phyloP scores from a whole-genome alignment of 441 rosid species.

The Oxalis stricta region DNA sequence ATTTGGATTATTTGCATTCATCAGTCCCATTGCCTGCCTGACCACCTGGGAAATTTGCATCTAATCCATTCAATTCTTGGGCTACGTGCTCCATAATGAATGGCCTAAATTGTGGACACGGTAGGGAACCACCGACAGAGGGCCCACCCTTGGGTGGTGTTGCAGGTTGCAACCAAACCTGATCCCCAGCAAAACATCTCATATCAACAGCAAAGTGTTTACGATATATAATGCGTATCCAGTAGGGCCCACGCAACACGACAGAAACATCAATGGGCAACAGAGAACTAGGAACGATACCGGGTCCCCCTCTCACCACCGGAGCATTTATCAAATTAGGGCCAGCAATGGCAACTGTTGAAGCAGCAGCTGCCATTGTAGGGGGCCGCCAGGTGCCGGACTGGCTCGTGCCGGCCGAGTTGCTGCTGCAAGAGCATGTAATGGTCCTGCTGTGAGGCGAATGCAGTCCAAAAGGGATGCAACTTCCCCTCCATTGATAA shows the following conservation, averaged over 20 bases:
- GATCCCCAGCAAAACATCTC: constrained; percentile 99
- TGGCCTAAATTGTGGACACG: constrained; percentile 99
- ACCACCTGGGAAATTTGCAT: constrained; percentile 55
- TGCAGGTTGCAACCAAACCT: constrained; percentile 99
- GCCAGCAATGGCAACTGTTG: constrained; percentile 51
- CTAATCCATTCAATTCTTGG: constrained; percentile 89
- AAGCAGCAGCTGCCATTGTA: constrained; percentile 31
- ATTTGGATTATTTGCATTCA: constrained; percentile 28
- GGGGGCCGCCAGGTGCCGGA: constrained; percentile 56
- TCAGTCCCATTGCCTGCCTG: constrained; percentile 54
- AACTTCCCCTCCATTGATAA: constrained; percentile 90
- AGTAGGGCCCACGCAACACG: constrained; percentile 94
- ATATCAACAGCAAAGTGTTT: constrained; percentile 95
- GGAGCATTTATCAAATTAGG: constrained; percentile 71
- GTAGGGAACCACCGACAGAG: constrained; percentile 86
- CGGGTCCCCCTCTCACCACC: constrained; percentile 90
- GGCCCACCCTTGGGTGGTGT: constrained; percentile 97
- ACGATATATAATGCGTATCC: constrained; percentile 93
- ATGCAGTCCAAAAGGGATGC: constrained; percentile 92
- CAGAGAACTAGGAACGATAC: constrained; percentile 94
- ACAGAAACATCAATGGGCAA: constrained; percentile 98
- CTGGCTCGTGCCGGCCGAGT: constrained; percentile 96
- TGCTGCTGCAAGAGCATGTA: constrained; percentile 93
- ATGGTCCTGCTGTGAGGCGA: constrained; percentile 88
- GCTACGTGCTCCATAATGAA: constrained; percentile 99